A percentile compares a stretch with the other conserved stretches of the same genome.
phyloP scores from a whole-genome alignment of 768 basidiomycete genomes.

The Phanerochaete sordida region DNA sequence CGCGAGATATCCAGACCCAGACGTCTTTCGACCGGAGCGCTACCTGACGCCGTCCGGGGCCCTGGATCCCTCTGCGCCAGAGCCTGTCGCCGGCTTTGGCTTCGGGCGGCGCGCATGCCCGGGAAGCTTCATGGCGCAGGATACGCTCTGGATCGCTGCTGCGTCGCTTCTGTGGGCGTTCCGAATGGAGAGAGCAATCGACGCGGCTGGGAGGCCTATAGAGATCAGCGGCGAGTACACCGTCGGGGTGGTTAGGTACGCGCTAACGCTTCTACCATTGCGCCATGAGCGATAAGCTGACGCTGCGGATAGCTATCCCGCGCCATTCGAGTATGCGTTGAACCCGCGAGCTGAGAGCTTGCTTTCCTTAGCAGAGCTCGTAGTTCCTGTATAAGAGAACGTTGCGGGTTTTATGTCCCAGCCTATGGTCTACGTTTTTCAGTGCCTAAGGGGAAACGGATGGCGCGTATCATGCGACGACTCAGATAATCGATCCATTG shows the following conservation, averaged over 20 bases:
- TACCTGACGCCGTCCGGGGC: conserved; percentile 29
- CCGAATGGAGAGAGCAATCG: conserved; percentile 4
- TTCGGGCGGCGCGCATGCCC: conserved; percentile 11
- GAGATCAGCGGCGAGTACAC: neutral
- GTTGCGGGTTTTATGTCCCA: too few relatives aligned
- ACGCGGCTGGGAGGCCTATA: neutral
- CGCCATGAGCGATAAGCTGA: neutral
- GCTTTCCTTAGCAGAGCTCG: too few relatives aligned
- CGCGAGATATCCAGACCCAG: conserved; percentile 35
- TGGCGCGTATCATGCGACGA: too few relatives aligned
- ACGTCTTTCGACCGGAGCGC: conserved; percentile 38
- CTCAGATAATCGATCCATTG: too few relatives aligned
- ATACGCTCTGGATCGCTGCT: conserved; percentile 4
- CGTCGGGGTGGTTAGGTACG: neutral
- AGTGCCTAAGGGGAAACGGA: too few relatives aligned
- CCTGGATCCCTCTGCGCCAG: conserved; percentile 15
- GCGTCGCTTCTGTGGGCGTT: conserved; percentile 7
- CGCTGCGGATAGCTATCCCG: neutral
- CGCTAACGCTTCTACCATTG: neutral
- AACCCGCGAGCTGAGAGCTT: too few relatives aligned
- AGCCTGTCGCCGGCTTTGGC: conserved; percentile 9
- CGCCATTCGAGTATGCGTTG: neutral
- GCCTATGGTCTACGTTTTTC: too few relatives aligned
- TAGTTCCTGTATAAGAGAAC: too few relatives aligned
- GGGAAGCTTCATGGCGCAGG: conserved; percentile 7